Evolutionary conservation across 1,284 basidiomycete species (phyloP), one percentile per base, ranked within the genome.

Genomic region (Anthracocystis setariae): DNA sequence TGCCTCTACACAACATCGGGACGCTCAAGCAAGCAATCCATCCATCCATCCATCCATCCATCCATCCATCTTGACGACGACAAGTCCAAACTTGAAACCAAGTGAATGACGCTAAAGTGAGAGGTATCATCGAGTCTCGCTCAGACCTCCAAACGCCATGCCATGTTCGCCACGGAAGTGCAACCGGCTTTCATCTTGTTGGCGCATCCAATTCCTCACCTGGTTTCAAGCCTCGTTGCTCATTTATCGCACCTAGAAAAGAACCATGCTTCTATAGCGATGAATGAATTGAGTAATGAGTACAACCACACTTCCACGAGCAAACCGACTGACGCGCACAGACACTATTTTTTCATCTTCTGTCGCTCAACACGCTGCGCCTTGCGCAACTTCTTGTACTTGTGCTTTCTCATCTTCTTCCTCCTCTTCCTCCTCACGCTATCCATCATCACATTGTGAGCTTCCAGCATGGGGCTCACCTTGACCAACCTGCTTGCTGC

Each of bases 351-450:
- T 68, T 78, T 78, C 58, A 74, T 68, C 44, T 67, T 68, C 62
- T 78, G 79, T 46, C 79, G 74, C 45, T 81, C 76, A 5, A 76
- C 75, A 40, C 80, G 76, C 59, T 81, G 78, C 46, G 54, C 55
- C 68, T 82, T 81, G 46, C 79, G 76, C 57, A 81, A 55, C 70
- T 82, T 82, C 72, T 77, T 77, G 72, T 81, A 78, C 76, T 81
- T 82, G 75, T 82, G 80, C 74, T 82, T 82, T 56, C 77, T 67
- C 69, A 82, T 82, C 79, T 82, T 82, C 68, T 81, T 81, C 45
- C 73, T 79, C 53, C 81, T 65, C 70, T 82, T 82, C 37, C 81
- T 59, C 25, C 77, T 70, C 51, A 79, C 77, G 46, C 80, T 81
- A 57, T 82, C 81, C 66, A 81, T 68, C 52, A 71, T 47, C 32